Evolutionary conservation across 2,329 filamentous ascomycete species (phyloP), one percentile per base, ranked within the genome.

Genomic region (Aspergillus neotritici): DNA sequence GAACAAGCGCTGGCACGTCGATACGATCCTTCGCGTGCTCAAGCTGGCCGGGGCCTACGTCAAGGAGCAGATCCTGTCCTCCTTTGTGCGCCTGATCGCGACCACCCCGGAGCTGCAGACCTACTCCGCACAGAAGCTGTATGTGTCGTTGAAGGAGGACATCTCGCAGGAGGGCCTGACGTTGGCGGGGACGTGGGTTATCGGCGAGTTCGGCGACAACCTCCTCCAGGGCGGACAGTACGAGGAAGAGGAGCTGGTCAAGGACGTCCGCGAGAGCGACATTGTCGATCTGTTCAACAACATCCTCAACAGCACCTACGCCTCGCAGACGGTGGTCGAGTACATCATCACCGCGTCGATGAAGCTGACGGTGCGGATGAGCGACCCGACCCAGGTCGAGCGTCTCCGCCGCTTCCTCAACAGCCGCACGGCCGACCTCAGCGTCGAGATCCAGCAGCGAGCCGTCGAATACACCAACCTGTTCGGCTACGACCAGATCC

Each of bases 1-100:
- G 1, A 97, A 93, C 70, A 97, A 97, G 71, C 79, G 93, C 63
- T 98, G 93, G 93, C 93, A 98, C 63, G 85, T 97, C 55, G 93
- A 98, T 61, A 98, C 94, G 2, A 96, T 98, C 84, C 75, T 98
- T 41, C 81, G 94, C 15, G 89, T 98, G 16, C 70, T 98, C 55
- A 95, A 90, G 46, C 75, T 98, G 52, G 93, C 93, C 40, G 93
- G 93, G 36, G 95, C 94, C 68, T 95, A 93, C 60, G 90, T 98
- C 54, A 97, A 96, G 66, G 93, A 98, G 65, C 93, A 94, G 56
- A 98, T 98, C 47, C 70, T 98, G 45, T 96, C 93, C 0, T 97
- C 93, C 0, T 97, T 98, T 62, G 86, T 98, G 47, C 86, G 94
- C 37, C 79, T 98, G 2, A 91, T 98, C 51, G 93, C 93, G 11